Conservation (phyloP, 1,284 basidiomycete species). For the Cutaneotrichosporon spelunceum region DNA sequence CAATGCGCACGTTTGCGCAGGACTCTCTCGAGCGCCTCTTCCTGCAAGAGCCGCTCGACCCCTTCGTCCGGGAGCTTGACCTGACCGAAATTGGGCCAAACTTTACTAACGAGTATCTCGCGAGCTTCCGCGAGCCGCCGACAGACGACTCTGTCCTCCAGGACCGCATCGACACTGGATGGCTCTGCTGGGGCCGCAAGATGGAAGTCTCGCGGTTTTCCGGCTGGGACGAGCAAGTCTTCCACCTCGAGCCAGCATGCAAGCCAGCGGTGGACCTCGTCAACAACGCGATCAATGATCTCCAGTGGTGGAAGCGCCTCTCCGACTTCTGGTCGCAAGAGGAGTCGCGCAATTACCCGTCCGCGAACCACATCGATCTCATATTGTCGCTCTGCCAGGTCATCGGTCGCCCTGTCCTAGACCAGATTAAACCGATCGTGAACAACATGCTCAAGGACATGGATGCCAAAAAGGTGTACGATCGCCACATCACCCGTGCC, state of each 20-base stretch:
- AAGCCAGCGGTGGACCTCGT: conserved; percentile 62
- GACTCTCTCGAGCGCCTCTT: conserved; percentile 65
- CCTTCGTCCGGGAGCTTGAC: conserved; percentile 60
- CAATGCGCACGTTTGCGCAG: conserved; percentile 75
- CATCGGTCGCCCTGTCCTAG: conserved; percentile 37
- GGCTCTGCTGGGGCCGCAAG: conserved; percentile 73
- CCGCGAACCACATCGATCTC: conserved; percentile 53
- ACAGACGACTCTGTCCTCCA: conserved; percentile 45
- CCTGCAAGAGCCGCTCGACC: conserved; percentile 74
- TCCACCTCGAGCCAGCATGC: conserved; percentile 67
- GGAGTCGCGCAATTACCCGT: conserved; percentile 48
- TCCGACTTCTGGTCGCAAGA: conserved; percentile 50
- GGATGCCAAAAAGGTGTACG: conserved; percentile 51
- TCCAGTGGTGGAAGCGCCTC: conserved; percentile 60
- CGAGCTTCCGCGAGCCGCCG: conserved; percentile 51
- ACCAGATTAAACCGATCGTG: conserved; percentile 40
- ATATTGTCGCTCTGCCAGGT: conserved; percentile 56
- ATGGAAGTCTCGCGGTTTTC: conserved; percentile 66
- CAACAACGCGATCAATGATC: conserved; percentile 55
- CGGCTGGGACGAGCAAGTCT: conserved; percentile 56
- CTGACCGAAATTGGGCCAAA: conserved; percentile 49
- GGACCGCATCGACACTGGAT: conserved; percentile 81
- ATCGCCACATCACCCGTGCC: conserved; percentile 89
- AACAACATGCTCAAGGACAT: conserved; percentile 44
- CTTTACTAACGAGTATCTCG: conserved; percentile 60